Evolutionary conservation across 2,329 filamentous ascomycete species (phyloP), one percentile per base, ranked within the genome.

Genomic region (Drechslerella dactyloides): DNA sequence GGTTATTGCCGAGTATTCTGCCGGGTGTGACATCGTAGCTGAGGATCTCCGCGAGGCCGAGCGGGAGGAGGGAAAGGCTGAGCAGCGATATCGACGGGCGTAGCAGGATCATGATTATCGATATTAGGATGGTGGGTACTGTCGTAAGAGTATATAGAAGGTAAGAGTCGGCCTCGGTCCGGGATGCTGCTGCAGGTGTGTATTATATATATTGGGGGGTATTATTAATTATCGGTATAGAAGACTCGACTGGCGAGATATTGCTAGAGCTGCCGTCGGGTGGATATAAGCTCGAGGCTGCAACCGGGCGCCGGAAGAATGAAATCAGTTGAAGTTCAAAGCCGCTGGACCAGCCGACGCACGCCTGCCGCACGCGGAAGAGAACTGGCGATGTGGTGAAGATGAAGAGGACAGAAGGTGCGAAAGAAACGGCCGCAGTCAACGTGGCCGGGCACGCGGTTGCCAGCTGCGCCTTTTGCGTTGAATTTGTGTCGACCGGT

Each of bases 401-500:
- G 17, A 44, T 13, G 40, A 17, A 15, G 11, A 44, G 17, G 15
- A 44, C 40, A 44, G 13, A 44, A 44, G 40, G 40, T 17, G 37
- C 11, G n/a, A 42, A 19, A 48, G 4, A 21, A 48, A 48, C 17
- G 44, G 44, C 19, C 15, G 44, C 44, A 48, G 19, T 23, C n/a
- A 13, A 42, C 11, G 37, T 19, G 44, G 40, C 40, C 15, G 13
- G 17, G 24, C 6, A 53, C 50, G 33, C 35, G 24, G 27, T n/a
- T n/a, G 23, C 10, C 37, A 51, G 23, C 60, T 48, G 68, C 60
- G 68, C 46, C 40, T 55, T 72, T 72, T 72, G 68, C 68, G 68
- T 72, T 72, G 68, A 72, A 72, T 65, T 56, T 65, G 60, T 72
- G 68, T 58, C 61, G 59, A 52, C 54, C 57, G 24, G 68, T 65